phyloP scores from a whole-genome alignment of 1,284 basidiomycete species.

The Microbotryum lychnidis-dioicae region DNA sequence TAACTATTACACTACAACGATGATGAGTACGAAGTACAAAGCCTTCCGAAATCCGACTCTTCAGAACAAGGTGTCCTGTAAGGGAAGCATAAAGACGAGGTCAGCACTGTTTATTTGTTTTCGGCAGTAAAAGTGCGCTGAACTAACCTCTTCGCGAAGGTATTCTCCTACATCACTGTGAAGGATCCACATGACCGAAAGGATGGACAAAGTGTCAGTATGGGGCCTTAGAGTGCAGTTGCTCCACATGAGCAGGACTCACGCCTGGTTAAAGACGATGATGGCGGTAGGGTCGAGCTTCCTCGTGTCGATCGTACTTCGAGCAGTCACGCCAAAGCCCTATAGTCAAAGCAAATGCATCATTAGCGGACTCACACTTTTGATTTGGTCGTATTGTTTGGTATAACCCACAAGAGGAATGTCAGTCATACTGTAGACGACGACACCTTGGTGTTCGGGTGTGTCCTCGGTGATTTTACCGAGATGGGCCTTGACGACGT shows the following conservation, averaged over 20 bases:
- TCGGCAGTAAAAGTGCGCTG: not conserved
- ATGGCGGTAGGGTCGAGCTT: constrained; percentile 98
- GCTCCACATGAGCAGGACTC: constrained; percentile 38
- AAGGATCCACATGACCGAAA: not conserved
- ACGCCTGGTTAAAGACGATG: constrained; percentile 98
- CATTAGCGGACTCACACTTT: not conserved
- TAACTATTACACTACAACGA: too few species aligned
- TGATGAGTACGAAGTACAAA: too few species aligned
- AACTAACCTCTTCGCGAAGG: constrained; percentile 74
- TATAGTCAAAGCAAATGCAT: constrained; percentile 39
- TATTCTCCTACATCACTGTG: constrained; percentile 91
- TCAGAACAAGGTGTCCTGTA: constrained; percentile 62
- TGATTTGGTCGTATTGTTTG: not conserved
- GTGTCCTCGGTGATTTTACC: constrained; percentile 99
- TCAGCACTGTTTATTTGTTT: not conserved
- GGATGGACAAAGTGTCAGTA: constrained; percentile 9
- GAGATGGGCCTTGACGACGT: constrained; percentile 95
- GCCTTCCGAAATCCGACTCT: not conserved
- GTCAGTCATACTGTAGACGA: constrained; percentile 92
- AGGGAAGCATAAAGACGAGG: constrained; percentile 15
- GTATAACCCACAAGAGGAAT: constrained; percentile 62
- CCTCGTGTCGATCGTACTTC: constrained; percentile 89
- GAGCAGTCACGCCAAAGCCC: constrained; percentile 97
- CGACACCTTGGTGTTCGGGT: constrained; percentile 96
- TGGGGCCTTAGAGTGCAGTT: too few species aligned